Evolutionary conservation across 495 filamentous ascomycete genomes (phyloP), one percentile per base, ranked within the genome.

Genomic region (Aspergillus olivimuriae): DNA sequence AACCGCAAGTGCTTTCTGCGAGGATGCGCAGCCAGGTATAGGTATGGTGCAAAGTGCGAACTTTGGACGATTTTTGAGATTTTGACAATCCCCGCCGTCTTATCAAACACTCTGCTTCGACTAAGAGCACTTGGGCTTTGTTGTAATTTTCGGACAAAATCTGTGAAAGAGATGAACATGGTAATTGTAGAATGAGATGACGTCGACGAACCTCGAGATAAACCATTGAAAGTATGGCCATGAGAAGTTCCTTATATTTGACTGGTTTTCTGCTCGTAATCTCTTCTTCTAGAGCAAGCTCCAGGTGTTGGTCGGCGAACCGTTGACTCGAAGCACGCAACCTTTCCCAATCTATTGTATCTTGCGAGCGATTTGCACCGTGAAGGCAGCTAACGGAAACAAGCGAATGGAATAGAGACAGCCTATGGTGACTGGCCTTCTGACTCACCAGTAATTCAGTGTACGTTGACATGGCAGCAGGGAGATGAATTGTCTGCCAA

Each of bases 241-340:
- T 43, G 0, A 53, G 38, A 5, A 49, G 17, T 18, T 53, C 51
- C 42, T 53, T 53, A 14, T 53, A 53, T 41, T 49, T 46, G 4
- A 35, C 38, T 18, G 15, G 36, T 21, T 15, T 38, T 12, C 6
- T 3, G 9, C 22, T 22, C 2, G 31, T n/a, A 16, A 38, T 31
- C 20, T 53, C 42, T 40, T 46, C 7, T 18, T 41, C 15, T n/a
- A 53, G 12, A 7, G 33, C 33, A 14, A 39, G 18, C 4, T 48
- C 23, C 11, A 53, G 42, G 21, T 53, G 42, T 4, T 49, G 37
- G n/a, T 23, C 39, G 7, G 44, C 28, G 2, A 33, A 28, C n/a
- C n/a, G 21, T 16, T 31, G 24, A 19, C 33, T 32, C 15, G 32
- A 34, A 16, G 9, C 14, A 34, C 32, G 32, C 32, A 34, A 14